phyloP scores from a whole-genome alignment of 371 early-diverging fungal genomes.

The Rhizopus arrhizus region DNA sequence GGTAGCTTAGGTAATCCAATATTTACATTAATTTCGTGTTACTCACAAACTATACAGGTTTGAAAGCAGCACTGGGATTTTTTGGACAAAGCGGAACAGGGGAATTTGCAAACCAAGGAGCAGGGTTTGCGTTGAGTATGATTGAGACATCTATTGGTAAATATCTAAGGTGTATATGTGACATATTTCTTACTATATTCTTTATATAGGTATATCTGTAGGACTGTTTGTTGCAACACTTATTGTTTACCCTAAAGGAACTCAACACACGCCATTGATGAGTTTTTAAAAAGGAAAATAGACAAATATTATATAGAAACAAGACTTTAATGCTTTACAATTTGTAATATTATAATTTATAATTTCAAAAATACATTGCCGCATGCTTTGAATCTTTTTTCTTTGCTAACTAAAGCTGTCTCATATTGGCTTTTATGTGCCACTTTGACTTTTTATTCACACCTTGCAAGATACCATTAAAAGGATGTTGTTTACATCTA shows the following conservation, averaged over 20 bases:
- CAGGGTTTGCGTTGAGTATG: constrained; percentile 55
- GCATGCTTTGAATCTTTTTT: too few species aligned
- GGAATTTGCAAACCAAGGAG: constrained; percentile 49
- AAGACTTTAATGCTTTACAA: too few species aligned
- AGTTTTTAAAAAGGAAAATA: constrained; percentile 23
- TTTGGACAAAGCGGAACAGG: constrained; percentile 33
- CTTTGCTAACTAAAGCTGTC: too few species aligned
- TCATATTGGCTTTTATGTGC: too few species aligned
- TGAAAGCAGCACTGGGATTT: constrained; percentile 53
- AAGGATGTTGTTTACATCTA: too few species aligned
- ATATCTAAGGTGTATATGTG: background rate
- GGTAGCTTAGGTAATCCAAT: constrained; percentile 49
- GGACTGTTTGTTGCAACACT: constrained; percentile 61
- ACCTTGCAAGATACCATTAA: too few species aligned
- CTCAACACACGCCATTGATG: constrained; percentile 58
- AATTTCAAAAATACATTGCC: too few species aligned
- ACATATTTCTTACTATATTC: background rate
- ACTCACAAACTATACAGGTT: constrained; percentile 18
- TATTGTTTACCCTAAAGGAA: constrained; percentile 62
- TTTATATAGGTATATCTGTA: constrained; percentile 47
- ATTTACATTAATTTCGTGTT: background rate
- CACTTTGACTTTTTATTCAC: too few species aligned
- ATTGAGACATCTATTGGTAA: constrained; percentile 45
- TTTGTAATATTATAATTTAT: too few species aligned
- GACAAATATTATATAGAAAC: too few species aligned